These are phyloP conservation scores for Phytophthora sansomeana DNA, from an alignment of 352 stramenopile species.

Conservation along the genomic window DNA sequence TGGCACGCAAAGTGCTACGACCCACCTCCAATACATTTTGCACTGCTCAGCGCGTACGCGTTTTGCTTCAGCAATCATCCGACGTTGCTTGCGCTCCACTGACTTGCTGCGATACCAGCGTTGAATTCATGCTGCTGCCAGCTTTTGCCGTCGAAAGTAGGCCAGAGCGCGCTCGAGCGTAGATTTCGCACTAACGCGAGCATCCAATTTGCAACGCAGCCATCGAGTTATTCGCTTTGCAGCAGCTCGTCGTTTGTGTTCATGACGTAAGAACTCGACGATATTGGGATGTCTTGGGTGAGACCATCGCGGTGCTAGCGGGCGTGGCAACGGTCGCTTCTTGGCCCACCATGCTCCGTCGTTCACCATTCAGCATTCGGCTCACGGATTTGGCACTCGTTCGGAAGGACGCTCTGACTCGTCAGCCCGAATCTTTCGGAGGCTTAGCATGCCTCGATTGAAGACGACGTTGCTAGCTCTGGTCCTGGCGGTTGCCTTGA, in stretches of 20 bases:
- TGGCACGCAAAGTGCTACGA: constrained; percentile 43
- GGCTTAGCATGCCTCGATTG: background rate
- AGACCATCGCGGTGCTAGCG: constrained; percentile 45
- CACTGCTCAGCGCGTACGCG: constrained; percentile 36
- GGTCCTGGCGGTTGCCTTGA: background rate
- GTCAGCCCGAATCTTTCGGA: constrained; percentile 23
- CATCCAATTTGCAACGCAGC: constrained; percentile 40
- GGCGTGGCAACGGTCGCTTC: constrained; percentile 31
- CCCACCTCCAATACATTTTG: constrained; percentile 35
- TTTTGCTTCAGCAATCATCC: constrained; percentile 34
- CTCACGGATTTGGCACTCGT: constrained; percentile 6
- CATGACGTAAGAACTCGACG: constrained; percentile 49
- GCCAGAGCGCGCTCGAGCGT: constrained; percentile 54
- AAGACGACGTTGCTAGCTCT: constrained; percentile 7
- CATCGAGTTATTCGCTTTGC: constrained; percentile 56
- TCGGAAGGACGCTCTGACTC: constrained; percentile 33
- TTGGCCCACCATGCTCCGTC: constrained; percentile 30
- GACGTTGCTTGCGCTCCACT: constrained; percentile 26
- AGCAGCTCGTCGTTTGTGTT: constrained; percentile 38
- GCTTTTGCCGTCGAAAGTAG: constrained; percentile 53
- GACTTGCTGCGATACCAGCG: constrained; percentile 51
- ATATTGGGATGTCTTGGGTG: constrained; percentile 60
- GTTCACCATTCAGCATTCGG: constrained; percentile 37
- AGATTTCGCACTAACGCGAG: constrained; percentile 44
- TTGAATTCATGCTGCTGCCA: constrained; percentile 58